Conservation (phyloP, 2,329 filamentous ascomycete species). For the Colletotrichum gigasporum region DNA sequence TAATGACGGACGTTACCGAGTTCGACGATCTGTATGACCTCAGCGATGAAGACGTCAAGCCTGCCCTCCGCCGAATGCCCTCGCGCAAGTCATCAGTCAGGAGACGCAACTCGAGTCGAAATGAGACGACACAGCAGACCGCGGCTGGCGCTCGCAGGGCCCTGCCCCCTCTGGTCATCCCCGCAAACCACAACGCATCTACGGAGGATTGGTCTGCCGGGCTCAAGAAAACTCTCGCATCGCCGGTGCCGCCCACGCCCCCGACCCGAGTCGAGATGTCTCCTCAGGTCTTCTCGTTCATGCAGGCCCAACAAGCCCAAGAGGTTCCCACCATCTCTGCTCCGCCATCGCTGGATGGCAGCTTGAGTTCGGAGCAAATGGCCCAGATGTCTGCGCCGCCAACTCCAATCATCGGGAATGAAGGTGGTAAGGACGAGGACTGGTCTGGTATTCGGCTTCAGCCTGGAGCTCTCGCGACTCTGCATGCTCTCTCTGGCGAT, state of each 20-base stretch:
- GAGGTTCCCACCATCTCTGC: constrained; percentile 79
- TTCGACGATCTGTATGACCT: constrained; percentile 91
- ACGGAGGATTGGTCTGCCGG: constrained; percentile 53
- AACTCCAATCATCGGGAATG: constrained; percentile 76
- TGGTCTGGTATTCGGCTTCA: constrained; percentile 83
- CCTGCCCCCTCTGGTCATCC: constrained; percentile 64
- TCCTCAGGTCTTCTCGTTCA: constrained; percentile 76
- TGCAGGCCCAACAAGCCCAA: constrained; percentile 69
- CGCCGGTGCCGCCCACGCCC: constrained; percentile 71
- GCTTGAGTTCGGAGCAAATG: constrained; percentile 87
- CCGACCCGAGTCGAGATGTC: constrained; percentile 78
- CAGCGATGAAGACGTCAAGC: constrained; percentile 76
- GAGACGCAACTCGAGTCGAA: constrained; percentile 49
- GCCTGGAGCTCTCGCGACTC: constrained; percentile 80
- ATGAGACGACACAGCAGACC: constrained; percentile 33
- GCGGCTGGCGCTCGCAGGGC: constrained; percentile 44
- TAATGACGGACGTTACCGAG: constrained; percentile 72
- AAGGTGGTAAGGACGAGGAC: constrained; percentile 64
- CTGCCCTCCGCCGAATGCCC: constrained; percentile 33
- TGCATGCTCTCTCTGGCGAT: constrained; percentile 76
- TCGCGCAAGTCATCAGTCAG: constrained; percentile 46
- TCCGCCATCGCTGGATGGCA: constrained; percentile 90
- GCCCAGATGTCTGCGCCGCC: constrained; percentile 84
- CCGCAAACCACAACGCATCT: constrained; percentile 45
- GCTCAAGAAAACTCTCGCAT: constrained; percentile 61